Base-by-base conservation (phyloP, 192 early-diverging fungal genomes). In the Rhizophagus prolifer region DNA sequence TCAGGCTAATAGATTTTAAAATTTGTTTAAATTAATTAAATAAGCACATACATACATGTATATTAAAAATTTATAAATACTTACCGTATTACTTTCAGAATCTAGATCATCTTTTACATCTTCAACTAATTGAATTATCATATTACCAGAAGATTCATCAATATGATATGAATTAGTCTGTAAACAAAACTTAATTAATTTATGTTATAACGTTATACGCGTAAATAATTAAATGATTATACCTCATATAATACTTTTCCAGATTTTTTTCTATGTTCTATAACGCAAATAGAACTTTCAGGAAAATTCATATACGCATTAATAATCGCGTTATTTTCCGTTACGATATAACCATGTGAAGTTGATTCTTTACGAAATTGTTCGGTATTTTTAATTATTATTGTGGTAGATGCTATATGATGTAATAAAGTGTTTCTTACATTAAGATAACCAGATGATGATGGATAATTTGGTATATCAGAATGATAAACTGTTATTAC, bases 211-310 rank as follows among this genome's bases (percentile, higher is more conserved):
- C 23, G 25, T 46, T 12, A 41, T 30, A 28, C 14, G 28, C 21
- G 21, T 50, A 5, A 30, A 13, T 44, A n/a, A 38, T 75, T n/a
- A 50, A 58, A 58, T 34, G 8, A 50, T 60, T 19, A 16, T 69
- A 84, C 83, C 83, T 84, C 83, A 71, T 78, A 46, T 14, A 79
- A 62, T 0, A 84, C 75, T 76, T 80, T 84, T 34, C 83, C 83
- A 3, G 83, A 84, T 69, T 80, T 82, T 70, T 81, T 62, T 69
- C 81, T 84, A 38, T 82, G 79, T 63, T 82, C 79, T n/a, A 84
- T 58, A 6, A 79, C 78, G 34, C 83, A 84, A 12, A 84, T 78
- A 16, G 79, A 79, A 44, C 72, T 77, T 13, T 82, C 77, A 72
- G 78, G 81, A 1, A 59, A 54, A 46, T 84, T 84, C 0, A 77